Conservation (phyloP, 108 stramenopile species). For the Nitzschia putrida region DNA sequence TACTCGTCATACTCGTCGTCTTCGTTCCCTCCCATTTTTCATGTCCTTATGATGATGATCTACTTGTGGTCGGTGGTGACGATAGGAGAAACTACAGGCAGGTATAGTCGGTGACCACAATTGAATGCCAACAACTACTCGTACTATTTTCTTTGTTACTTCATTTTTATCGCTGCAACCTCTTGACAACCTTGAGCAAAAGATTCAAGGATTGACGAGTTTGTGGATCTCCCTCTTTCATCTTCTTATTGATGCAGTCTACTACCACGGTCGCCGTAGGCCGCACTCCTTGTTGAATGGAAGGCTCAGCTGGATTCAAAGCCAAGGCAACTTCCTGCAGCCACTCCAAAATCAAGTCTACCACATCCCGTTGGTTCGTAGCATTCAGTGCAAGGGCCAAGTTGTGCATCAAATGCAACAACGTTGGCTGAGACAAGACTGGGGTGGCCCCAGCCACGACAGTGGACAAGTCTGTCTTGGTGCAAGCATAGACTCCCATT, state of each 20-base stretch:
- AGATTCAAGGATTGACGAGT: slow-evolving; percentile 74
- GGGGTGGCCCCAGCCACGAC: slow-evolving; percentile 56
- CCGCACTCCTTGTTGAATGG: slow-evolving; percentile 67
- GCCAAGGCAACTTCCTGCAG: slow-evolving; percentile 85
- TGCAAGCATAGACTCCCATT: slow-evolving; percentile 71
- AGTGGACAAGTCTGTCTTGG: slow-evolving; percentile 45
- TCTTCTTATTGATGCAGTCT: slow-evolving; percentile 59
- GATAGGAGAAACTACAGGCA: too few species aligned
- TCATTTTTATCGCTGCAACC: slow-evolving; percentile 44
- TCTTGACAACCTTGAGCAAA: slow-evolving; percentile 75
- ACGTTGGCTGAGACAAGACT: slow-evolving; percentile 71
- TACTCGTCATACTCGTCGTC: too few species aligned
- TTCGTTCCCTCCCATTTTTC: too few species aligned
- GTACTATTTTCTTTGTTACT: neutral
- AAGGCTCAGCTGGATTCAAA: slow-evolving; percentile 72
- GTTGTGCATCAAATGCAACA: slow-evolving; percentile 89
- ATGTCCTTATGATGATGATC: too few species aligned
- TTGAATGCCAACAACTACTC: neutral
- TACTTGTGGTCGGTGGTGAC: too few species aligned
- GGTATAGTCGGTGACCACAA: too few species aligned
- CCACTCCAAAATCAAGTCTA: slow-evolving; percentile 76
- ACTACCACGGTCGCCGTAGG: slow-evolving; percentile 66
- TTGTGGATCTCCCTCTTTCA: slow-evolving; percentile 58
- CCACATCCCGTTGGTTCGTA: slow-evolving; percentile 20
- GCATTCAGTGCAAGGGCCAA: slow-evolving; percentile 65